Conservation (phyloP, 129 eudicot genomes). For the Flaveria sonorensis region DNA sequence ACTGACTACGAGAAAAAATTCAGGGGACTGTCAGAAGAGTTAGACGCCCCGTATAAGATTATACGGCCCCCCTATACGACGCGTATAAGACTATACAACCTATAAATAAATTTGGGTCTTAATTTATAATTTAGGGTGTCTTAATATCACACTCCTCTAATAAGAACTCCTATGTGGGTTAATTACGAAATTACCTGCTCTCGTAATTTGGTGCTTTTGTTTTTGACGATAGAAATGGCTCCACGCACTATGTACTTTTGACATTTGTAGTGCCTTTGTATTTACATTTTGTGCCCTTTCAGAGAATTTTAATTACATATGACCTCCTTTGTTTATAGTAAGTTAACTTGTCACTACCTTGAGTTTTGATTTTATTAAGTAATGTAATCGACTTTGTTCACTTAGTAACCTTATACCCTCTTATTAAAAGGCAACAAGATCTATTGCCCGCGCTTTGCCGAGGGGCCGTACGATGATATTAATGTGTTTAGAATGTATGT, state of each 20-base stretch:
- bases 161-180: neutral
- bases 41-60: too few relatives aligned
- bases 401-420: neutral
- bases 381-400: neutral
- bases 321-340: neutral
- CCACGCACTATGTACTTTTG: conserved; percentile 26
- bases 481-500: too few relatives aligned
- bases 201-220: neutral
- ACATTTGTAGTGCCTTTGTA: neutral
- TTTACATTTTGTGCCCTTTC: neutral
- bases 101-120: too few relatives aligned
- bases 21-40: too few relatives aligned
- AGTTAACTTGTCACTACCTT: neutral
- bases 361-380: neutral
- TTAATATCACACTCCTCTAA: too few relatives aligned
- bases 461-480: too few relatives aligned
- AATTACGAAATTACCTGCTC: conserved; percentile 12
- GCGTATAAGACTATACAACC: too few relatives aligned
- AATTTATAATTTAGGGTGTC: too few relatives aligned
- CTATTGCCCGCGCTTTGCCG: too few relatives aligned
- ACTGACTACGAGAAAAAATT: too few relatives aligned
- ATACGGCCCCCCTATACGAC: too few relatives aligned
- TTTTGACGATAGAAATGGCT: conserved; percentile 9
- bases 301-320: neutral
- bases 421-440: too few relatives aligned